Percentiles rank a stretch among this genome's conserved stretches.
These are phyloP conservation scores for Pseudogymnoascus pannorum DNA, from an alignment of 2,329 filamentous ascomycete genomes.

Conservation along the genomic window DNA sequence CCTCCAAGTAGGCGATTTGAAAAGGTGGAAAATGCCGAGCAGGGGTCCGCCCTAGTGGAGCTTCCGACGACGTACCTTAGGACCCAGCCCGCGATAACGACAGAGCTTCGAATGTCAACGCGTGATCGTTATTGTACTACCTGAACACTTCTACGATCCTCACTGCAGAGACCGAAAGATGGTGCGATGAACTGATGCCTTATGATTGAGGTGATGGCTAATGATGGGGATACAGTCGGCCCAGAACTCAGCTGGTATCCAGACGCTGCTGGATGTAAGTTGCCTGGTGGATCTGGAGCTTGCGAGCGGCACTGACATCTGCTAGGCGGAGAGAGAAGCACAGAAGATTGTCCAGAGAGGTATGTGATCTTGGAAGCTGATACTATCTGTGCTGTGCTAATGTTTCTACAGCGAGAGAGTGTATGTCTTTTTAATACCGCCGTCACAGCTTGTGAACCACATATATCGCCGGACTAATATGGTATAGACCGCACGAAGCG, in stretches of 20 bases:
- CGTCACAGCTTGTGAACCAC: neutral
- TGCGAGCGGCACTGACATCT: constrained; percentile 31
- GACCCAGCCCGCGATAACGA: constrained; percentile 7
- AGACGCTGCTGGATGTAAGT: constrained; percentile 95
- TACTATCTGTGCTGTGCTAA: constrained; percentile 23
- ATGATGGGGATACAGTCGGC: constrained; percentile 59
- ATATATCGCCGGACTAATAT: neutral
- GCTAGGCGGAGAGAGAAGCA: constrained; percentile 89
- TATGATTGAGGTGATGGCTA: neutral
- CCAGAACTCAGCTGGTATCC: constrained; percentile 97
- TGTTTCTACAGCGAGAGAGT: constrained; percentile 66
- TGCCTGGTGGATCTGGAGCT: constrained; percentile 11
- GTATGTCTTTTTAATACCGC: constrained; percentile 44
- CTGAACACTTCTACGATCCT: constrained; percentile 10
- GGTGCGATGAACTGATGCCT: neutral
- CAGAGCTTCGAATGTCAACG: constrained; percentile 11
- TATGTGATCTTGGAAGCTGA: constrained; percentile 34
- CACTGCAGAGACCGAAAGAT: constrained; percentile 1
- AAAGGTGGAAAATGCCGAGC: constrained; percentile 20
- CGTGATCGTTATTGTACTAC: constrained; percentile 17
- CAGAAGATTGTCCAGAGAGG: constrained; percentile 99
- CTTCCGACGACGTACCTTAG: constrained; percentile 16
- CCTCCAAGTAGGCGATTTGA: constrained; percentile 5
- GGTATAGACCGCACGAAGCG: constrained; percentile 80
- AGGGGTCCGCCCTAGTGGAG: constrained; percentile 20